Base-by-base conservation (phyloP, 176 grass and related monocot species). In the Carex myosuroides region DNA sequence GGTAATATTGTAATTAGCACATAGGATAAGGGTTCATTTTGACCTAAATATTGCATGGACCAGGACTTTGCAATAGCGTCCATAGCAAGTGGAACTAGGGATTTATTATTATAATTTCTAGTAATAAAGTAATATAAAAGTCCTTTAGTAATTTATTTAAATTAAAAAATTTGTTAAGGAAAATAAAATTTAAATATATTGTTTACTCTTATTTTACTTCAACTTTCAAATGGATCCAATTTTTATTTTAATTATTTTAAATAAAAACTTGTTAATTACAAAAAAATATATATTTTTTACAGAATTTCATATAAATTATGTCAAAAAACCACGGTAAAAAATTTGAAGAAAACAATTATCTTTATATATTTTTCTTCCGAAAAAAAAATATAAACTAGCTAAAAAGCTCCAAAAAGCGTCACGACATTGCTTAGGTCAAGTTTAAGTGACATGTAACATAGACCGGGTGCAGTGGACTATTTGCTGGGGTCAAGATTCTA, bases 1-100 rank as follows among this genome's bases (percentile, higher is more conserved):
- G 93, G 83, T 48, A 89, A 8, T 10, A 0, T 4, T 33, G 90
- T 90, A 64, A 84, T 83, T 89, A 69, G 52, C 12, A 2, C 32
- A 8, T 13, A 1, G 87, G 87, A 91, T 88, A 87, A 86, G 87
- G 86, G 24, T 24, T 7, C 1, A 6, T 13, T 14, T 9, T 46
- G 52, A 21, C 37, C 26, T 42, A 5, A 6, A 18, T n/a, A 18
- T 74, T 37, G 44, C 1, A 35, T 85, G 50, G 29, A 46, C 52
- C 24, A 21, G 67, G 83, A 61, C 14, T 61, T 55, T 46, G 52
- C 64, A 84, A 64, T 35, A 5, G 29, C 0, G 0, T 7, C 13
- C 13, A 5, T 16, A 10, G 41, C 30, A 53, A 53, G 41, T 50
- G 18, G 17, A 74, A 1, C 6, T 50, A 50, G n/a, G 50, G 11